Evolutionary conservation across 73 alveolate genomes (phyloP), one percentile per base, ranked within the genome.

Genomic region (Durusdinium trenchii): DNA sequence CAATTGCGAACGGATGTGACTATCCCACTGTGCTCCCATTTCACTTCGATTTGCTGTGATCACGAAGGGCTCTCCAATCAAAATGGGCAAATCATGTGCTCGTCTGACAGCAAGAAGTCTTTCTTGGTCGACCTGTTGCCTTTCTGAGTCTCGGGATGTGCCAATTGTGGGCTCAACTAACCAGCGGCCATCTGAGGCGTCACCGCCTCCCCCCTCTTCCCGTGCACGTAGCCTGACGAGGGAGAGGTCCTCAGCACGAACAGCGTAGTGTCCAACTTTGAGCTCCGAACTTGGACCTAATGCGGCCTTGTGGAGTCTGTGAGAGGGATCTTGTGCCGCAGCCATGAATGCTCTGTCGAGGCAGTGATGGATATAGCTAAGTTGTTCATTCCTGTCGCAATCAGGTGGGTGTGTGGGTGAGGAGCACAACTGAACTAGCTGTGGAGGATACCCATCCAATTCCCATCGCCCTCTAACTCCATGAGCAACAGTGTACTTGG

Each of bases 321-420:
- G 96, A 20, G n/a, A 36, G 23, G 96, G 96, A 52, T 62, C 81
- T 7, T 47, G 42, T 67, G 96, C 96, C 14, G 96, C 96, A 5
- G 43, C 86, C 71, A 89, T 48, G 50, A 89, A 89, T 38, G 60
- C 75, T 35, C 96, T 84, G 75, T 89, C 81, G 67, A 89, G 51
- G 86, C 79, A 45, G 51, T 89, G 81, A 40, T 89, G 96, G 96
- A 89, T 89, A 86, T 89, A 89, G 47, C 96, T 47, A 14, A 89
- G 96, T 50, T 89, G 96, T 6, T 89, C 96, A 43, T 92, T 73
- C 76, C 98, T 50, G 62, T 92, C 98, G 40, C 98, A 92, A 54
- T 92, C 98, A 9, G 98, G 98, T 20, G 98, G 98, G 45, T 92
- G 98, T 0, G 98, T 92, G 20, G 98, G 98, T 16, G 91, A 71